Conservation (phyloP, 306 rosid genomes). For the cucumber (Cucumis sativus) region DNA sequence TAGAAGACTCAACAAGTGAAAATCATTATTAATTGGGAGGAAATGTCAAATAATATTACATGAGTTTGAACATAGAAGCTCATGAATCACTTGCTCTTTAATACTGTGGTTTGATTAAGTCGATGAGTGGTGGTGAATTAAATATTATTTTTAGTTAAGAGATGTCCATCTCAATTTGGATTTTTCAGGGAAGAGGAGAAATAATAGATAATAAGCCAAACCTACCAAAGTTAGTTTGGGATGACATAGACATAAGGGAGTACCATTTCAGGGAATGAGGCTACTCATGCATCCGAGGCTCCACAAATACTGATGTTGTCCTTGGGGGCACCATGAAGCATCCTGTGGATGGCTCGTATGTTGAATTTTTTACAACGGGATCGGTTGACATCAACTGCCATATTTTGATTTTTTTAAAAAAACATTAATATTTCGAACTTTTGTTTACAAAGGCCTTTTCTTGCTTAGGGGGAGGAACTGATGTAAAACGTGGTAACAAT, state of each 20-base stretch:
- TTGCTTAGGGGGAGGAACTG: too few relatives aligned
- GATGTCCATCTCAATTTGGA: neutral
- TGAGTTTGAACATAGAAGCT: too few relatives aligned
- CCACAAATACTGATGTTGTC: conserved; percentile 71
- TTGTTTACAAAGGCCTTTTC: neutral
- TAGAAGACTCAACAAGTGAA: too few relatives aligned
- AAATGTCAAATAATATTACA: too few relatives aligned
- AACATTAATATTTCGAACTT: neutral
- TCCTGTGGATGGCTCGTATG: conserved; percentile 46
- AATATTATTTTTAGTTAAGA: too few relatives aligned
- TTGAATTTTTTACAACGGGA: conserved; percentile 51
- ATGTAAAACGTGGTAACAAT: neutral
- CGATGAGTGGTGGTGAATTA: too few relatives aligned
- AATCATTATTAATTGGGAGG: too few relatives aligned
- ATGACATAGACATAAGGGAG: neutral
- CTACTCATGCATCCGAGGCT: conserved; percentile 37
- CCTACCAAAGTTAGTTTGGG: neutral
- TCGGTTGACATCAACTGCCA: conserved; percentile 47
- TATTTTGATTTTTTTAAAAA: neutral
- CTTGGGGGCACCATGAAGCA: conserved; percentile 51
- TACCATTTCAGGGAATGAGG: neutral
- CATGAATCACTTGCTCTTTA: too few relatives aligned
- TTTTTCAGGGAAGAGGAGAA: neutral
- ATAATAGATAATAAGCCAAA: neutral
- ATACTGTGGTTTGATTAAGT: too few relatives aligned